A percentile compares a stretch with the other conserved stretches of the same genome.
Evolutionary conservation across 345 rosid genomes (phyloP).

Genomic region (Melaleuca alternifolia): DNA sequence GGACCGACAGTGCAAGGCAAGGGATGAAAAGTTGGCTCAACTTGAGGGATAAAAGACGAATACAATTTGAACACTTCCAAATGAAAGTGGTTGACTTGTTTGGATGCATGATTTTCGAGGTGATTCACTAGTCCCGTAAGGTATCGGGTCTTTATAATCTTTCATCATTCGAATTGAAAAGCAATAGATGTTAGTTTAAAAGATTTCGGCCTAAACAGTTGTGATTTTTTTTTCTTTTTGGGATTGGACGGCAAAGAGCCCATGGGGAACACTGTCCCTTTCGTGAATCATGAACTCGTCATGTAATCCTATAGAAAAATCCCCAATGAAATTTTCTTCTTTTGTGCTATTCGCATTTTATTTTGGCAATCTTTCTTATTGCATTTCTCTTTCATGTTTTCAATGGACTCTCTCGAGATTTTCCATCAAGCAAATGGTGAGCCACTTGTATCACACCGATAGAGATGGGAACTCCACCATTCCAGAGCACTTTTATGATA

Average conservation of each 20-base stretch:
- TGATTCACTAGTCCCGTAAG: neutral
- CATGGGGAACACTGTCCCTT: neutral
- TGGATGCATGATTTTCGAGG: neutral
- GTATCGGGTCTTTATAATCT: fast-evolving
- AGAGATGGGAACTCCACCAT: neutral
- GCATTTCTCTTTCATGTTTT: neutral
- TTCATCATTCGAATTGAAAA: neutral
- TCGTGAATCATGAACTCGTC: neutral
- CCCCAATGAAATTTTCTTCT: neutral
- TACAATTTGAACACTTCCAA: neutral
- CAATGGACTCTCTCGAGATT: neutral
- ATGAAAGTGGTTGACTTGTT: neutral
- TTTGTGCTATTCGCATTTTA: neutral
- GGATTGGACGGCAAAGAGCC: neutral
- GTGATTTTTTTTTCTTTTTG: neutral
- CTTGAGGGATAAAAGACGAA: neutral
- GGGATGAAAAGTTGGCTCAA: neutral
- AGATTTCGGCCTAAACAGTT: fast-evolving
- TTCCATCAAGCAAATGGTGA: neutral
- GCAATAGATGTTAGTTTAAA: fast-evolving
- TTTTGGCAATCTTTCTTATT: neutral
- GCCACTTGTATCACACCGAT: neutral
- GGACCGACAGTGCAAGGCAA: neutral
- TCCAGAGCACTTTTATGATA: neutral
- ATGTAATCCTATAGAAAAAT: neutral